phyloP scores from a whole-genome alignment of 352 stramenopile genomes.

The Saprolegnia parasitica region DNA sequence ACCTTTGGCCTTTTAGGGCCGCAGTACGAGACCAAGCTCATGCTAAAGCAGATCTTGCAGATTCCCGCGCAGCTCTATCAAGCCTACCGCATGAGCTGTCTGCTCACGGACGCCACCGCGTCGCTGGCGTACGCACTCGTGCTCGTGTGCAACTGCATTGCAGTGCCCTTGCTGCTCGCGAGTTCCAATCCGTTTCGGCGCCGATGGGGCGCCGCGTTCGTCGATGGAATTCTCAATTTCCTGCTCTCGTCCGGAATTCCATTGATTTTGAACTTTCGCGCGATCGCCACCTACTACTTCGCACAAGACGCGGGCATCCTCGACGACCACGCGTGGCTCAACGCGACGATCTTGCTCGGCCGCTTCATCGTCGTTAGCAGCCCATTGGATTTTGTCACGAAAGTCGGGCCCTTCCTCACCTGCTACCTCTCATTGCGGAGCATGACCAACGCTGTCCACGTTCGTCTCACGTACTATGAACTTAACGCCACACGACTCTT shows the following conservation, averaged over 20 bases:
- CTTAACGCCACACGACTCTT: too few species aligned
- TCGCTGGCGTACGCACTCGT: neutral
- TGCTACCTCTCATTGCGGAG: conserved; percentile 13
- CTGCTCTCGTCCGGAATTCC: conserved; percentile 4
- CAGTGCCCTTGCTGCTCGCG: neutral
- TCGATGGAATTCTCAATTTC: conserved; percentile 14
- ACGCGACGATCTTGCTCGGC: conserved; percentile 19
- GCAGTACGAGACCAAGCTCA: conserved; percentile 10
- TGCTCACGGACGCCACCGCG: neutral
- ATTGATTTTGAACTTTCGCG: neutral
- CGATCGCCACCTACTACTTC: conserved; percentile 12
- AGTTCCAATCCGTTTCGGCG: neutral
- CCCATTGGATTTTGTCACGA: conserved; percentile 4
- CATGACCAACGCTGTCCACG: conserved; percentile 1
- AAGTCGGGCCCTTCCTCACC: conserved; percentile 6
- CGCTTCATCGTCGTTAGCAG: conserved; percentile 5
- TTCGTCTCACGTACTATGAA: conserved; percentile 9
- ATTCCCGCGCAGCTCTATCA: conserved; percentile 6
- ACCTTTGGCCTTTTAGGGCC: conserved; percentile 9
- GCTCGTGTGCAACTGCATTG: conserved; percentile 1
- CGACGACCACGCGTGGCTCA: conserved; percentile 14
- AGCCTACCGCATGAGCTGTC: conserved; percentile 10
- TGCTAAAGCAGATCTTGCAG: conserved; percentile 13
- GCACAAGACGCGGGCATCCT: neutral
- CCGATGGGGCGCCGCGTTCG: neutral